Base-by-base conservation (phyloP, 257 asterid genomes). In the Solanum ossicruentum region DNA sequence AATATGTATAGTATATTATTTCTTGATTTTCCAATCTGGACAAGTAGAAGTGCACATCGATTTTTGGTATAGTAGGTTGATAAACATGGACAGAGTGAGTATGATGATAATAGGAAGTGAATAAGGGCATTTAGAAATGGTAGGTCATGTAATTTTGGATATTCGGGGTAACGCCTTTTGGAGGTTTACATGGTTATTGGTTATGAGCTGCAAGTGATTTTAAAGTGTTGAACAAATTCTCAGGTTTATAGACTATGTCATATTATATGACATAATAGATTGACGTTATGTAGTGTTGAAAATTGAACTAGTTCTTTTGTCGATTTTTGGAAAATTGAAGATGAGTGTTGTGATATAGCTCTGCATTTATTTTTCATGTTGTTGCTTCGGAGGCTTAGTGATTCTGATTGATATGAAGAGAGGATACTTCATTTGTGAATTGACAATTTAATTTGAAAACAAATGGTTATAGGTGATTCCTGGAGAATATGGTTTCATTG, bases 401-500 rank as follows among this genome's bases (percentile, higher is more conserved):
- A 54, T 75, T 75, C 3, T 49, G 41, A 47, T 21, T 75, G 26
- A 45, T 12, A 45, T 49, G 23, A 13, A 23, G 82, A 9, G 16
- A 26, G 47, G 23, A 26, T 16, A 2, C 16, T 26, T 49, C n/a
- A 47, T 75, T 21, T 49, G 41, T 21, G 60, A 49, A 75, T 23
- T 0, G 1, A 9, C 81, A 49, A 1, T 47, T 75, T 51, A 15
- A 77, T 77, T 77, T 77, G 47, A 26, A 39, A 8, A 49, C 51
- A 77, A 77, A 77, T 77, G 43, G 63, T 6, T 51, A 6, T 82
- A 96, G 98, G 98, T 96, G 84, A 96, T 96, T 89, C 95, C 99
- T 10, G 99, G 98, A 84, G 88, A 93, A 71, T 91, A 92, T 87
- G 98, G 98, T 26, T 95, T 96, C 43, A 86, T 96, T 52, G 99